These are phyloP conservation scores for Lanmaoa pseudosensibilis DNA, from an alignment of 768 basidiomycete genomes.

Conservation along the genomic window DNA sequence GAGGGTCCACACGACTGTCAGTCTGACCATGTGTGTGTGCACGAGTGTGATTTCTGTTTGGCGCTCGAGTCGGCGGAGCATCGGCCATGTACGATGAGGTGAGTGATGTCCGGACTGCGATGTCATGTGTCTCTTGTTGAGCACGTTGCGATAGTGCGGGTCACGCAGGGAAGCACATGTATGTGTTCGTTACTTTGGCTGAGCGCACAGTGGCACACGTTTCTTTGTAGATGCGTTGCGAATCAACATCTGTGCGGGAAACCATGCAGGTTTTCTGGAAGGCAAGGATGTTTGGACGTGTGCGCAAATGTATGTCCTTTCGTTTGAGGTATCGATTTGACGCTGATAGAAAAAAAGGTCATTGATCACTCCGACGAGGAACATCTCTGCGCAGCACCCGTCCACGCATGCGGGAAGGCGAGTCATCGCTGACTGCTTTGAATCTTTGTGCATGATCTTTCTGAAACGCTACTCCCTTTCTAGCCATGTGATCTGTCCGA, in stretches of 20 bases:
- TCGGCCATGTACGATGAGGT: slow-evolving; percentile 49
- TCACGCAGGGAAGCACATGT: slow-evolving; percentile 58
- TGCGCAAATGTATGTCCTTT: slow-evolving; percentile 49
- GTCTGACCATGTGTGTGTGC: slow-evolving; percentile 48
- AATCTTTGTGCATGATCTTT: neutral
- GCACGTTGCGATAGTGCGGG: slow-evolving; percentile 46
- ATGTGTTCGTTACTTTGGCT: slow-evolving; percentile 7
- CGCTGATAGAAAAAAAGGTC: slow-evolving; percentile 33
- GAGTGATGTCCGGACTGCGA: slow-evolving; percentile 20
- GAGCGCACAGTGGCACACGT: neutral
- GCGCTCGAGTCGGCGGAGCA: slow-evolving; percentile 31
- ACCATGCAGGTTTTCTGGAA: slow-evolving; percentile 45
- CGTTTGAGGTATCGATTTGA: neutral
- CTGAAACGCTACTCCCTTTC: neutral
- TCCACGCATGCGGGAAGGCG: slow-evolving; percentile 59
- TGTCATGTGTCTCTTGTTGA: neutral
- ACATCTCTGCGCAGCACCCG: slow-evolving; percentile 52
- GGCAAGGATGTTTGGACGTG: slow-evolving; percentile 49
- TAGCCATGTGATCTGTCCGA: slow-evolving; percentile 45
- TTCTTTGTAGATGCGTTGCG: slow-evolving; percentile 46
- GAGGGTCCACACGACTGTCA: slow-evolving; percentile 48
- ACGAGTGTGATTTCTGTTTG: slow-evolving; percentile 42
- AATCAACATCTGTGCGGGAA: slow-evolving; percentile 57
- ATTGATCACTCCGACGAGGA: slow-evolving; percentile 47
- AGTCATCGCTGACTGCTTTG: neutral